Evolutionary conservation across 1,284 basidiomycete species (phyloP), one percentile per base, ranked within the genome.

Genomic region (Peniophora sp.): DNA sequence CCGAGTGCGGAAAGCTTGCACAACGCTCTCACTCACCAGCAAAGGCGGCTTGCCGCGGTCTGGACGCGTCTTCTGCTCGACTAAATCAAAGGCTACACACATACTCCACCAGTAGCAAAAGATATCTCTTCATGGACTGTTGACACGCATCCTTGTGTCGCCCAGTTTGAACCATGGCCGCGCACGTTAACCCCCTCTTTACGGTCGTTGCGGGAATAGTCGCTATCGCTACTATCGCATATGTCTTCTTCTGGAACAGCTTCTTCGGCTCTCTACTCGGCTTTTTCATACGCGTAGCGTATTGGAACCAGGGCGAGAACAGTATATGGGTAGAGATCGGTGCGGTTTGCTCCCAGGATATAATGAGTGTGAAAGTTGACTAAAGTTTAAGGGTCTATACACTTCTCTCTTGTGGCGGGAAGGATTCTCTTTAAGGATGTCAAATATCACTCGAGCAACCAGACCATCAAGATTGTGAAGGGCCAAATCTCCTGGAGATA

Each of bases 231-330:
- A 70, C 85, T n/a, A 68, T 85, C 49, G 61, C 87, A 53, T 93
- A 93, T 65, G 77, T 92, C 55, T 95, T 96, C 76, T 95, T 88
- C 70, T 92, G 87, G 81, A 94, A 94, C 67, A 81, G 91, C 35
- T 70, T 94, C 46, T 65, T 93, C 52, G 91, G 83, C 10, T 79
- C 78, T 51, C 55, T 88, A 52, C 67, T 92, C 52, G 76, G 79
- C 17, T 64, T 79, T 48, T 55, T 76, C 14, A 67, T 90, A 39
- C 82, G 85, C 41, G 60, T 88, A 12, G 64, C 77, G 44, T 81
- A 81, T 54, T 91, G 91, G 88, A 83, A 82, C 54, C 73, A 81
- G 54, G 81, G 75, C 47, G 76, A 73, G 39, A 76, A 78, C 12
- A 87, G 85, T 58, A 72, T 81, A 60, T 92, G 87, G 85, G 68